Conservation (phyloP, 768 basidiomycete species). For the Lactifluus volemus region DNA sequence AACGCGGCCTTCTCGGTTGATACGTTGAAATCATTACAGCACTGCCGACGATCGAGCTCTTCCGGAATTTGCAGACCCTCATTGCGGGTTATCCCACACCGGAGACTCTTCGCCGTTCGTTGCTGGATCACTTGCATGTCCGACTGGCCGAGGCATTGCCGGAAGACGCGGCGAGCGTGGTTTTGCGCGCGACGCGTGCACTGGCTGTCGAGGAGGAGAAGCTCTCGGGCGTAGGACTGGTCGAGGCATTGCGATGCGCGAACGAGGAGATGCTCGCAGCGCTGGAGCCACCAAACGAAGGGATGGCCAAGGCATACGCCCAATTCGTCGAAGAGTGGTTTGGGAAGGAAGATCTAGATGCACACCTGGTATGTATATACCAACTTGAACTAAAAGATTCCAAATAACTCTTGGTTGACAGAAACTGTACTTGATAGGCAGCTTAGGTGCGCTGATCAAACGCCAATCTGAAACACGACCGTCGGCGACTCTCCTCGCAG, state of each 20-base stretch:
- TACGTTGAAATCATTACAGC: conserved; percentile 24
- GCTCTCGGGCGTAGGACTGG: conserved; percentile 37
- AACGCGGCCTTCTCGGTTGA: background rate
- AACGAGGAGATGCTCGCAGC: conserved; percentile 42
- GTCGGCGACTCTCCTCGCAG: conserved; percentile 27
- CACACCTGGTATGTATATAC: conserved; percentile 23
- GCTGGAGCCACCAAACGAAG: conserved; percentile 2
- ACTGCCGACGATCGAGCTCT: conserved; percentile 34
- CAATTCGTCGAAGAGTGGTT: conserved; percentile 44
- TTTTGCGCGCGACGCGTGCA: conserved; percentile 32
- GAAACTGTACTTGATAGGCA: conserved; percentile 48
- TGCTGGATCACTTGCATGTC: conserved; percentile 38
- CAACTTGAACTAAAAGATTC: background rate
- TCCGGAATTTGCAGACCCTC: conserved; percentile 34
- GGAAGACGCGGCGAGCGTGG: conserved; percentile 30
- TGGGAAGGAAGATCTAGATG: conserved; percentile 25
- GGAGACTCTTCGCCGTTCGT: conserved; percentile 28
- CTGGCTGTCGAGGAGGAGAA: conserved; percentile 20
- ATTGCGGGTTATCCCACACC: conserved; percentile 37
- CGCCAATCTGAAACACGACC: conserved; percentile 30
- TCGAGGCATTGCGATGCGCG: conserved; percentile 43
- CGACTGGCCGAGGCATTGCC: conserved; percentile 33
- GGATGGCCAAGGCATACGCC: conserved; percentile 32
- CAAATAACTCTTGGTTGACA: conserved; percentile 20
- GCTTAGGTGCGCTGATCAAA: conserved; percentile 30